These are phyloP conservation scores for Globisporangium canariense DNA, from an alignment of 352 stramenopile species.

Conservation along the genomic window DNA sequence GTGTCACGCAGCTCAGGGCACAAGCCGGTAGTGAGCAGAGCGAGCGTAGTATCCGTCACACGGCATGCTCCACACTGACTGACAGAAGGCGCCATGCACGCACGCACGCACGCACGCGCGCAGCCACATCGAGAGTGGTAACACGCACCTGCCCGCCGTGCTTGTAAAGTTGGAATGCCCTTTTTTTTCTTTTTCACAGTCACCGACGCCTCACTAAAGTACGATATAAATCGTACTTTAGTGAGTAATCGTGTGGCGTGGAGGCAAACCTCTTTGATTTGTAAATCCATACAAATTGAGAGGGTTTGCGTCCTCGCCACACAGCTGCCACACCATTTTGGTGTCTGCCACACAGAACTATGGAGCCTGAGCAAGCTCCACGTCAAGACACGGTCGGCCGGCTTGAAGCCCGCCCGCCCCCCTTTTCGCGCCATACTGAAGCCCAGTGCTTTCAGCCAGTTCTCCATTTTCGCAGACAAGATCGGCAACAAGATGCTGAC, in stretches of 20 bases:
- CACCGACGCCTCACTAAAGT: too few relatives aligned
- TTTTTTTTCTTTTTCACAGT: too few relatives aligned
- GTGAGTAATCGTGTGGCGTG: too few relatives aligned
- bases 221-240: too few relatives aligned
- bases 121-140: neutral
- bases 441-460: neutral
- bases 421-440: neutral
- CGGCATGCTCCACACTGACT: neutral
- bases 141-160: neutral
- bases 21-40: too few relatives aligned
- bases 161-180: too few relatives aligned
- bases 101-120: neutral
- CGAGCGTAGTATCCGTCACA: neutral
- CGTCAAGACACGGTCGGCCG: neutral
- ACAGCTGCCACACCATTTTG: too few relatives aligned
- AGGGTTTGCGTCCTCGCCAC: too few relatives aligned
- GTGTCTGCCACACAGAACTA: too few relatives aligned
- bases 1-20: neutral
- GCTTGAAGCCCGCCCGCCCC: neutral
- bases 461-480: constrained; percentile 5
- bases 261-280: too few relatives aligned
- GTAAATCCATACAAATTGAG: too few relatives aligned
- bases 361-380: neutral
- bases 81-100: neutral
- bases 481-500: constrained; percentile 88